Evolutionary conservation across 495 filamentous ascomycete genomes (phyloP).

Genomic region (Aspergillus panamensis): DNA sequence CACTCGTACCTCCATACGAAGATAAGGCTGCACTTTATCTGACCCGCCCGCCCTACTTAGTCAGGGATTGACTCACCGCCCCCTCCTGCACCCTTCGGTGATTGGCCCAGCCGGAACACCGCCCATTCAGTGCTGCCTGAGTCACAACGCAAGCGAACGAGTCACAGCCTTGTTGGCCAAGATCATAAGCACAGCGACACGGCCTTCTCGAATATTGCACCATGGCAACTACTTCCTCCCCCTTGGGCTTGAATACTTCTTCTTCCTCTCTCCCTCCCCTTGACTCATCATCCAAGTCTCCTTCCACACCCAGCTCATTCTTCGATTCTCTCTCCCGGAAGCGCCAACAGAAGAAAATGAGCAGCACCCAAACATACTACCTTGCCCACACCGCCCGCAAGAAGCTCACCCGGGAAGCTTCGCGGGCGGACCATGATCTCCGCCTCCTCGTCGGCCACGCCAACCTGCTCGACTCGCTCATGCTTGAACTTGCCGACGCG

Average conservation of each 20-base stretch:
- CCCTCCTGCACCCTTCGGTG: slow-evolving; percentile 10
- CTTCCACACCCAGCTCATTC: slow-evolving; percentile 29
- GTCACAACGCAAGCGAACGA: slow-evolving; percentile 32
- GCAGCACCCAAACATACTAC: slow-evolving; percentile 95
- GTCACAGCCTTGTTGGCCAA: slow-evolving; percentile 24
- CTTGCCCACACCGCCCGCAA: slow-evolving; percentile 91
- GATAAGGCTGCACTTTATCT: slow-evolving; percentile 12
- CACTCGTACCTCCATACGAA: neutral
- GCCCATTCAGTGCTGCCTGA: slow-evolving; percentile 28
- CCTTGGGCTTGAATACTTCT: slow-evolving; percentile 12
- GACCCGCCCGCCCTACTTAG: slow-evolving; percentile 3
- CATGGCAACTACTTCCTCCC: slow-evolving; percentile 22
- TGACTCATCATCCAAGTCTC: slow-evolving; percentile 1
- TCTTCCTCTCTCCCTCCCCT: slow-evolving; percentile 9
- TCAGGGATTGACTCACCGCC: slow-evolving; percentile 29
- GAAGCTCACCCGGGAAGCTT: slow-evolving; percentile 92
- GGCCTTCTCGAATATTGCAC: slow-evolving; percentile 18
- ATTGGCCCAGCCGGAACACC: slow-evolving; percentile 25
- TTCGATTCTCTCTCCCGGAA: slow-evolving; percentile 32
- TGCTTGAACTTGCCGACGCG: slow-evolving; percentile 91
- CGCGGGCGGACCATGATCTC: slow-evolving; percentile 86
- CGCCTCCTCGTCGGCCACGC: slow-evolving; percentile 92
- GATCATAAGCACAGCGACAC: slow-evolving; percentile 30
- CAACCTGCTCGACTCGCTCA: slow-evolving; percentile 94
- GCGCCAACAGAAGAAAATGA: slow-evolving; percentile 77